Conservation (phyloP, 768 basidiomycete genomes). For the Tulasnella sp. region DNA sequence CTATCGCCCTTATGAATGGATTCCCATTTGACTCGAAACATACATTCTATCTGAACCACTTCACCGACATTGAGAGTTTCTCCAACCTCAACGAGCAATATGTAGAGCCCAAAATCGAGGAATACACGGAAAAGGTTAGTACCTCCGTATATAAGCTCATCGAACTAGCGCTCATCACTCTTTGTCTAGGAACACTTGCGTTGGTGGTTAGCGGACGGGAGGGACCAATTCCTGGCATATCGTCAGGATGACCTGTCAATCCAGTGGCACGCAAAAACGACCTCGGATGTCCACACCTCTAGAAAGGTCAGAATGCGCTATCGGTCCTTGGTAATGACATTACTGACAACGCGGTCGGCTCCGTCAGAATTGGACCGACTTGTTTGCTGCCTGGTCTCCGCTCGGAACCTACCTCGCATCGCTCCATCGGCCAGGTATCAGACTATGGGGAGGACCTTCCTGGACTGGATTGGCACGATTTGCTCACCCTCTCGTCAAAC, state of each 20-base stretch:
- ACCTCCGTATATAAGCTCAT: not conserved
- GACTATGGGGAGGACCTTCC: slow-evolving; percentile 87
- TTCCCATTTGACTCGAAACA: slow-evolving; percentile 82
- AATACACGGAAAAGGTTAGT: slow-evolving; percentile 61
- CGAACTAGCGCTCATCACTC: not conserved
- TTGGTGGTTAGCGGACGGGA: slow-evolving; percentile 91
- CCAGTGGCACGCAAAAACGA: slow-evolving; percentile 86
- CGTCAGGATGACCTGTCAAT: slow-evolving; percentile 85
- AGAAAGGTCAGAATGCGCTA: slow-evolving; percentile 53
- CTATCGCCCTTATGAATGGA: slow-evolving; percentile 55
- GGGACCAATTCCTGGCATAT: slow-evolving; percentile 94
- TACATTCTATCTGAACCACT: slow-evolving; percentile 73
- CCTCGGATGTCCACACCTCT: slow-evolving; percentile 61
- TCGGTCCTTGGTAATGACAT: not conserved
- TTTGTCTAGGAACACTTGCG: slow-evolving; percentile 75
- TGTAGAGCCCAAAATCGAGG: slow-evolving; percentile 58
- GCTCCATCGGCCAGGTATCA: slow-evolving; percentile 88
- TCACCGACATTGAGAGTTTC: slow-evolving; percentile 81
- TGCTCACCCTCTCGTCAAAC: slow-evolving; percentile 88
- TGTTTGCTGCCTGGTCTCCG: slow-evolving; percentile 96
- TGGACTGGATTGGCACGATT: slow-evolving; percentile 85
- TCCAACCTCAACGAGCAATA: slow-evolving; percentile 67
- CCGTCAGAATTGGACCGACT: slow-evolving; percentile 83
- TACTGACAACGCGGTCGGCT: not conserved
- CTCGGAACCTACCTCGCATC: slow-evolving; percentile 91